phyloP scores from a whole-genome alignment of 2,329 filamentous ascomycete genomes.

The Fusarium pseudoanthophilum region DNA sequence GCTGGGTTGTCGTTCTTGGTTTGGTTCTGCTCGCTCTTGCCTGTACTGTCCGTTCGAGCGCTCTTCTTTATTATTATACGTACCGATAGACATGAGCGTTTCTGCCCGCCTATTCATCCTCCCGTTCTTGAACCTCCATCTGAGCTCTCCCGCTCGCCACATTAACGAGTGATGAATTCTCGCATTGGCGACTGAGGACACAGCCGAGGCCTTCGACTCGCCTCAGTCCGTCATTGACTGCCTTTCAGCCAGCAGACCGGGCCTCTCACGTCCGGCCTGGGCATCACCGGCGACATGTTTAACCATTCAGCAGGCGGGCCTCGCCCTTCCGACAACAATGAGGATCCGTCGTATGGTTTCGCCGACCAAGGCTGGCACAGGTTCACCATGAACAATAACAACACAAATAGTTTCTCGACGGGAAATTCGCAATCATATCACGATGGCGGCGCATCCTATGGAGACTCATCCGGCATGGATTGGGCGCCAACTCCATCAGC shows the following conservation, averaged over 20 bases:
- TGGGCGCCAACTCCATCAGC: conserved; percentile 49
- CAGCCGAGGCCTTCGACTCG: conserved; percentile 53
- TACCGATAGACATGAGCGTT: conserved; percentile 52
- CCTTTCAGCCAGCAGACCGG: conserved; percentile 49
- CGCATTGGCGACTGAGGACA: conserved; percentile 50
- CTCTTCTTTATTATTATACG: conserved; percentile 41
- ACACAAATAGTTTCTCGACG: conserved; percentile 37
- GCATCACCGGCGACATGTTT: conserved; percentile 52
- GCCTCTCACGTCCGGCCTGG: conserved; percentile 48
- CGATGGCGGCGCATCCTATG: conserved; percentile 43
- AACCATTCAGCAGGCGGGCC: conserved; percentile 49
- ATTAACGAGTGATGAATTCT: conserved; percentile 52
- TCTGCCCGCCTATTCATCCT: conserved; percentile 48
- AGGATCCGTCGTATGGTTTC: conserved; percentile 47
- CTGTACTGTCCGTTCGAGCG: conserved; percentile 15
- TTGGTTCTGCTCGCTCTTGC: conserved; percentile 34
- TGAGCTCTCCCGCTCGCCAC: conserved; percentile 48
- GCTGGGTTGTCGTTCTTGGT: conserved; percentile 14
- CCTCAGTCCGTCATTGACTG: conserved; percentile 52
- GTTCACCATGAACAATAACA: conserved; percentile 43
- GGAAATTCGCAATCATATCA: conserved; percentile 41
- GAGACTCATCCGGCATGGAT: conserved; percentile 50
- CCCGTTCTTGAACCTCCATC: conserved; percentile 48
- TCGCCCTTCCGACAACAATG: conserved; percentile 46
- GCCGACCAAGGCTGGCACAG: conserved; percentile 48